Base-by-base conservation (phyloP, 1,284 basidiomycete species). In the Pascua guehoae region DNA sequence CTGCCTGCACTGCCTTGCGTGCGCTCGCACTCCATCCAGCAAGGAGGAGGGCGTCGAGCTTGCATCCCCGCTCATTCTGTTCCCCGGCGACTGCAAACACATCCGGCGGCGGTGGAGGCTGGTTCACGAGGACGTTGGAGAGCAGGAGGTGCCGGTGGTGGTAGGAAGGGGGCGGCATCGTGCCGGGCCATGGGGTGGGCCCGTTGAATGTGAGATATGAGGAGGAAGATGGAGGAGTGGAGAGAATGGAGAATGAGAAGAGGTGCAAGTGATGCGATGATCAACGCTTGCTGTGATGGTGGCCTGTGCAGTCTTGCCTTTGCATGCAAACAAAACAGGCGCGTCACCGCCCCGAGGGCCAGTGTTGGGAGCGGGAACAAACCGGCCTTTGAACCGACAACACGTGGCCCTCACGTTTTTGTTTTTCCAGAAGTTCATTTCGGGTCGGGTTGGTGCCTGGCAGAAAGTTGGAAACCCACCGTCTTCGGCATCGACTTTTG, bases 161-260 rank as follows among this genome's bases (percentile, higher is more conserved):
- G 47, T 65, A 66, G n/a, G 62, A 63, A 12, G 61, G 64, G 3
- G 61, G 62, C n/a, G 57, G 52, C 66, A 68, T 68, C 41, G 49
- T 63, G 41, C 18, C 16, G 47, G 52, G 12, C 38, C 17, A 39
- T 15, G 11, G n/a, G 43, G 45, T 41, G 12, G 37, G n/a, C n/a
- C 7, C 15, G 4, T 15, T 37, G 8, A 37, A 12, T 38, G 32
- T 48, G 4, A 32, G 7, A 32, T 4, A 7, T 32, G 24, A 32
- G 24, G 24, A 32, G 24, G 24, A 32, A 32, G 24, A 32, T 32
- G 24, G 24, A n/a, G 24, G 24, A 32, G 24, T 7, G 4, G 24
- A 32, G 24, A 32, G 24, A 32, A 32, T 32, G 24, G 24, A 32
- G 24, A 4, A 4, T 32, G 7, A 32, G 24, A 32, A 32, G 24